These are phyloP conservation scores for Entomophthora muscae DNA, from an alignment of 371 early-diverging fungal genomes.

Conservation along the genomic window DNA sequence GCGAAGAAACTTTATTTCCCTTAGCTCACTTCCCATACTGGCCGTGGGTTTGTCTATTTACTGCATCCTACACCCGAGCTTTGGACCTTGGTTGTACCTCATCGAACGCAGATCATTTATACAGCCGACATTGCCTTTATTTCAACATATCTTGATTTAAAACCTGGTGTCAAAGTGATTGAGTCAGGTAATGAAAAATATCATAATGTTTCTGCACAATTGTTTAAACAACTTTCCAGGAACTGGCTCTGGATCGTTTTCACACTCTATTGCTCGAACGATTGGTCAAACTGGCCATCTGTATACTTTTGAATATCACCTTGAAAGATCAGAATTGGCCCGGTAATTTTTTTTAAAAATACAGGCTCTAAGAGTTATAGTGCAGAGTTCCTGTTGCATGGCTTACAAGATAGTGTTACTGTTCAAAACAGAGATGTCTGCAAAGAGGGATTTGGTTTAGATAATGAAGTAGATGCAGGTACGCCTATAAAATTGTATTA, in stretches of 20 bases:
- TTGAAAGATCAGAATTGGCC: conserved; percentile 51
- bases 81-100: conserved; percentile 83
- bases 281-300: conserved; percentile 72
- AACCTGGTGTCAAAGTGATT: conserved; percentile 68
- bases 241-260: conserved; percentile 91
- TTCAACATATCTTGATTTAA: conserved; percentile 53
- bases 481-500: conserved; percentile 6
- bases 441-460: conserved; percentile 69
- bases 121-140: conserved; percentile 83
- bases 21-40: conserved; percentile 46
- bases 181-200: conserved; percentile 49
- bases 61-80: conserved; percentile 88
- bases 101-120: conserved; percentile 93
- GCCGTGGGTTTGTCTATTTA: conserved; percentile 68
- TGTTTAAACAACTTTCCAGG: conserved; percentile 20
- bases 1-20: neutral
- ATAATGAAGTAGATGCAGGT: conserved; percentile 54
- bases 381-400: conserved; percentile 67
- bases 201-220: neutral
- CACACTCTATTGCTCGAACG: conserved; percentile 79
- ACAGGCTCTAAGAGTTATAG: conserved; percentile 7
- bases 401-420: conserved; percentile 39
- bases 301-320: conserved; percentile 88
- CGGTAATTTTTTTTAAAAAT: conserved; percentile 8
- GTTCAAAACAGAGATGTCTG: conserved; percentile 74